These are phyloP conservation scores for Teratosphaeria zuluensis DNA, from an alignment of 2,329 filamentous ascomycete genomes.

Conservation along the genomic window DNA sequence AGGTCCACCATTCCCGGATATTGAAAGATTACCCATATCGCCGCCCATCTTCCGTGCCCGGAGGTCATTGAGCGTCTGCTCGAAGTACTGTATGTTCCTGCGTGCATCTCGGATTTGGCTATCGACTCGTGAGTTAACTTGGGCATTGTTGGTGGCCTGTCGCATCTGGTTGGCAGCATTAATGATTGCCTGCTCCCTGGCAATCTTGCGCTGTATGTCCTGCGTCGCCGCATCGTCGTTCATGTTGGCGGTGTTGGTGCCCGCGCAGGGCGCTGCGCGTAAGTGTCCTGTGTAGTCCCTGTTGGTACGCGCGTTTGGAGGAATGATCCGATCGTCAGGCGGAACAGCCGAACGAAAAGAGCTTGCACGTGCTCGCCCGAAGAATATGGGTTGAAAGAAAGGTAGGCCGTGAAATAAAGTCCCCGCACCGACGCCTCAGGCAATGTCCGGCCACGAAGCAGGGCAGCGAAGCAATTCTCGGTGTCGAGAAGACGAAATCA, in stretches of 20 bases:
- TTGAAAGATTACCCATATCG: constrained; percentile 56
- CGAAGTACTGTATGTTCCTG: constrained; percentile 89
- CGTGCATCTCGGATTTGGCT: constrained; percentile 88
- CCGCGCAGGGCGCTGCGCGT: not conserved
- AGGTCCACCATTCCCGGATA: constrained; percentile 41
- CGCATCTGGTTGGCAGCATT: constrained; percentile 90
- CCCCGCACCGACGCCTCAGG: not conserved
- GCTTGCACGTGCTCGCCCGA: not conserved
- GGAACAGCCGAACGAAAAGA: not conserved
- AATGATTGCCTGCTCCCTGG: constrained; percentile 92
- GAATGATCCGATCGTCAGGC: not conserved
- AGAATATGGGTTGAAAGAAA: not conserved
- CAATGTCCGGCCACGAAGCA: not conserved
- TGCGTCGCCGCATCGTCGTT: constrained; percentile 55
- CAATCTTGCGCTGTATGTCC: constrained; percentile 92
- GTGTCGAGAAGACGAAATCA: not conserved
- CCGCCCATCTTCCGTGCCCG: constrained; percentile 68
- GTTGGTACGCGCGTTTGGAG: not conserved
- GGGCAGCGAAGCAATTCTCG: not conserved
- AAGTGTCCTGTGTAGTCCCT: not conserved
- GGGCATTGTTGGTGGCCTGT: constrained; percentile 87
- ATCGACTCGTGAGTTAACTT: constrained; percentile 81
- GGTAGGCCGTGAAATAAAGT: not conserved
- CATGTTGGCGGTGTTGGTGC: constrained; percentile 36
- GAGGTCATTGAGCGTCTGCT: constrained; percentile 81